phyloP scores from a whole-genome alignment of 768 basidiomycete genomes.

The Tylopilus vinaceipallidus region DNA sequence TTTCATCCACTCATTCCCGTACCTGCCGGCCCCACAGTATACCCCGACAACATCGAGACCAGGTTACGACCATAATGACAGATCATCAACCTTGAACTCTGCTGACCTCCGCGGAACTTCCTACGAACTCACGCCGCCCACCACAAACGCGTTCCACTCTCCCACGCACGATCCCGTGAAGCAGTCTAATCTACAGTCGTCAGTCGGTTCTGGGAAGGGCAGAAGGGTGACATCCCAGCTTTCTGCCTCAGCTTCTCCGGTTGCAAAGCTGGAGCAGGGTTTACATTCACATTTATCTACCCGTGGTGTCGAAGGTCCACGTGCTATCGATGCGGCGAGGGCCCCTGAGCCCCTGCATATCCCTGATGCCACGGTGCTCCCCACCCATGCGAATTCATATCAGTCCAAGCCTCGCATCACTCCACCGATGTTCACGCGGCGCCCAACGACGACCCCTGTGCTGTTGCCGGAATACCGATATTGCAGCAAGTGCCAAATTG shows the following conservation, averaged over 20 bases:
- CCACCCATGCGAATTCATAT: constrained; percentile 11
- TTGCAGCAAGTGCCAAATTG: constrained; percentile 57
- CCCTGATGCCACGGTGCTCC: constrained; percentile 2
- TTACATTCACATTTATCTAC: constrained; percentile 20
- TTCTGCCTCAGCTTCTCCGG: constrained; percentile 11
- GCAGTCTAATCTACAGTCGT: constrained; percentile 18
- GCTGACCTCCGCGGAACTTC: constrained; percentile 29
- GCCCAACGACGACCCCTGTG: constrained; percentile 43
- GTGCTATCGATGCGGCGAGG: constrained; percentile 4
- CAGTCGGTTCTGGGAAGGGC: constrained; percentile 22
- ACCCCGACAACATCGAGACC: constrained; percentile 22
- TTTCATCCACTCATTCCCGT: constrained; percentile 8
- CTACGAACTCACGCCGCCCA: constrained; percentile 27
- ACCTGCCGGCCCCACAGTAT: constrained; percentile 16
- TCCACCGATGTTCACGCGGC: constrained; percentile 23
- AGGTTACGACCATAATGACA: constrained; percentile 19
- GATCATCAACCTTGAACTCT: constrained; percentile 20
- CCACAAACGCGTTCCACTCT: constrained; percentile 5
- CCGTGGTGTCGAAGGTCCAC: constrained; percentile 20
- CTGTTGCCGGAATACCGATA: constrained; percentile 66
- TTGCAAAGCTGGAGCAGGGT: constrained; percentile 11
- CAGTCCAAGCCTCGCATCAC: constrained; percentile 7
- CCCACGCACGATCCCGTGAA: constrained; percentile 14
- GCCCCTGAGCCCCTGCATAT: constrained; percentile 10
- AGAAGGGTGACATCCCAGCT: constrained; percentile 8